phyloP scores from a whole-genome alignment of 352 stramenopile genomes.

The Phytophthora uliginosa region DNA sequence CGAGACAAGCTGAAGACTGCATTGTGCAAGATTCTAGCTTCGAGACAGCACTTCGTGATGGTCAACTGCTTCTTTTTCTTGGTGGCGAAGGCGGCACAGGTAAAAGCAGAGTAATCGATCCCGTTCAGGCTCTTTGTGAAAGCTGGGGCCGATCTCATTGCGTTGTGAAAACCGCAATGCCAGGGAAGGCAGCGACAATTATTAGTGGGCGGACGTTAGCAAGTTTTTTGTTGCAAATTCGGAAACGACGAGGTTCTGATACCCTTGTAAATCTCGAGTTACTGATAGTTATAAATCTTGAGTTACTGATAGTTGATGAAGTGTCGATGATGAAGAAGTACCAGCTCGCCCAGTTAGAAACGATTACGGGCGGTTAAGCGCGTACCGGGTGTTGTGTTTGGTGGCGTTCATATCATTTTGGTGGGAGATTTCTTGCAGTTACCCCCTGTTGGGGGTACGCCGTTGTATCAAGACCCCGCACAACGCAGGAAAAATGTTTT shows the following conservation, averaged over 20 bases:
- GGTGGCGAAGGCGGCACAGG: constrained; percentile 6
- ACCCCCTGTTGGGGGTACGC: constrained; percentile 2
- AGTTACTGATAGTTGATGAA: constrained; percentile 2
- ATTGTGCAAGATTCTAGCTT: background rate
- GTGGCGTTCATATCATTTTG: constrained; percentile 5
- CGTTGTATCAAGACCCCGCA: constrained; percentile 1
- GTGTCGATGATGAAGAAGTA: constrained; percentile 6
- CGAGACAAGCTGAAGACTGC: background rate
- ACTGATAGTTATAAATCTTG: background rate
- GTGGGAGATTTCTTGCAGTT: constrained; percentile 10
- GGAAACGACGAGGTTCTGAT: background rate
- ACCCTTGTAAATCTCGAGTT: background rate
- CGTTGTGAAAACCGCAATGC: constrained; percentile 7
- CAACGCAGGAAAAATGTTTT: background rate
- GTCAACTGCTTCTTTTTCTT: constrained; percentile 6
- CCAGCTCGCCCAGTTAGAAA: constrained; percentile 1
- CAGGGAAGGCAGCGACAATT: constrained; percentile 5
- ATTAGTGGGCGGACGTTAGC: constrained; percentile 1
- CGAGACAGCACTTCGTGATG: background rate
- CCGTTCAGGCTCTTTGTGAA: constrained; percentile 3
- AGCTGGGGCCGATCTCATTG: background rate
- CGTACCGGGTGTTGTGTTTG: background rate
- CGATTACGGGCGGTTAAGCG: background rate
- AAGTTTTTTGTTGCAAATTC: constrained; percentile 9
- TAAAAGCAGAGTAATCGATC: constrained; percentile 11